phyloP scores from a whole-genome alignment of 495 filamentous ascomycete genomes.

The Pseudevernia furfuracea region DNA sequence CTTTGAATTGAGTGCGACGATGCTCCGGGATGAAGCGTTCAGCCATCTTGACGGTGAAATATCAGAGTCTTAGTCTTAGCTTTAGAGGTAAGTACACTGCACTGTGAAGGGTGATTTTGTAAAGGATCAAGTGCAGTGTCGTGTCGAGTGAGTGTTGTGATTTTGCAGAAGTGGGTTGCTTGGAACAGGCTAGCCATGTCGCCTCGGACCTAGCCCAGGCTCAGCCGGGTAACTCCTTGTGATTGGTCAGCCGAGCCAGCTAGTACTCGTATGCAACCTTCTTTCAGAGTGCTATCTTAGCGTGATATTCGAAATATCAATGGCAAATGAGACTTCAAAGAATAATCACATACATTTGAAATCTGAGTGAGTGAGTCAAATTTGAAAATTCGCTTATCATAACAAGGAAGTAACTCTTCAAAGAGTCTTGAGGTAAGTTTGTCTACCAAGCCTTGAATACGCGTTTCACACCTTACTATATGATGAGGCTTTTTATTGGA shows the following conservation, averaged over 20 bases:
- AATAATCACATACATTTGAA: not conserved
- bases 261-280: not conserved
- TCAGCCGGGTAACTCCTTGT: not conserved
- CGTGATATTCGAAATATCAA: not conserved
- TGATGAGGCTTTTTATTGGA: slow-evolving; percentile 85
- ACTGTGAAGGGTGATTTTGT: not conserved
- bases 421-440: not conserved
- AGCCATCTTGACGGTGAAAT: slow-evolving; percentile 53
- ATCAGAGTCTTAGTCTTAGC: not conserved
- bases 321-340: not conserved
- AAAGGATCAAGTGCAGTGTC: not conserved
- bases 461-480: slow-evolving; percentile 9
- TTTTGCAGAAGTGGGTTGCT: not conserved
- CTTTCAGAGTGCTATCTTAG: not conserved
- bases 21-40: slow-evolving; percentile 99
- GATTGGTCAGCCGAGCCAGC: not conserved
- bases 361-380: not conserved
- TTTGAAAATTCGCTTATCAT: not conserved
- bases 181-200: not conserved
- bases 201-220: not conserved
- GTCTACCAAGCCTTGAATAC: not conserved
- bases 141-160: not conserved
- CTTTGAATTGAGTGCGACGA: slow-evolving; percentile 98
- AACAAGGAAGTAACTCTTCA: not conserved
- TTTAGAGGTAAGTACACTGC: not conserved